A percentile compares a stretch with the other conserved stretches of the same genome.
These are phyloP conservation scores for Pholiota adiposa DNA, from an alignment of 1,284 basidiomycete genomes.

Conservation along the genomic window DNA sequence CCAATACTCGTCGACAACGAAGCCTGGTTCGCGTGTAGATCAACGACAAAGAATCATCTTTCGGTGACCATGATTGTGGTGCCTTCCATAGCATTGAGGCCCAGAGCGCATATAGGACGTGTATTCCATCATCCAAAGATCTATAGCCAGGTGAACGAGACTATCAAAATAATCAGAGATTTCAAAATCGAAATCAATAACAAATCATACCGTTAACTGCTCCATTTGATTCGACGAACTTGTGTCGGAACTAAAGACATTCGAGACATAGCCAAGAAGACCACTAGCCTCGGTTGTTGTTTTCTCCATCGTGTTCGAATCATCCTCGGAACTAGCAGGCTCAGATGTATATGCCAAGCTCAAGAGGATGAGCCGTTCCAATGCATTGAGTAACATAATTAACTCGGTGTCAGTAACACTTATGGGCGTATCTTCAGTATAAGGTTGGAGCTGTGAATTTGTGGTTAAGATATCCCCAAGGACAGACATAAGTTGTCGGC, in stretches of 20 bases:
- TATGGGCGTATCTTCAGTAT: slow-evolving; percentile 44
- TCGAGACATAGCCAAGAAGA: slow-evolving; percentile 81
- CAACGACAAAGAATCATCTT: slow-evolving; percentile 67
- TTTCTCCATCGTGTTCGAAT: slow-evolving; percentile 56
- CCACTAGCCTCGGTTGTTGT: slow-evolving; percentile 58
- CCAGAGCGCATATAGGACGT: slow-evolving; percentile 74
- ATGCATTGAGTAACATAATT: slow-evolving; percentile 79
- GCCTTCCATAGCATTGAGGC: slow-evolving; percentile 56
- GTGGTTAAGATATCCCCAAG: slow-evolving; percentile 59
- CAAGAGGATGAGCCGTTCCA: slow-evolving; percentile 80
- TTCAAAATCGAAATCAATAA: neutral
- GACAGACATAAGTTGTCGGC: slow-evolving; percentile 69
- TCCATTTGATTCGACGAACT: slow-evolving; percentile 51
- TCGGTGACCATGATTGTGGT: slow-evolving; percentile 50
- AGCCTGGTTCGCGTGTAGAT: slow-evolving; percentile 68
- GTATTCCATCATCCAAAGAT: slow-evolving; percentile 73
- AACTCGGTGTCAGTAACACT: slow-evolving; percentile 82
- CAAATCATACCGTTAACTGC: slow-evolving; percentile 57
- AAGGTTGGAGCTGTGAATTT: slow-evolving; percentile 40
- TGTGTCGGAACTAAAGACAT: slow-evolving; percentile 74
- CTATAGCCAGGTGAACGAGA: slow-evolving; percentile 71
- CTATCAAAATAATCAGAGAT: slow-evolving; percentile 38
- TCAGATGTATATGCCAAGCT: slow-evolving; percentile 62
- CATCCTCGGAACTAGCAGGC: slow-evolving; percentile 59
- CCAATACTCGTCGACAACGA: slow-evolving; percentile 79